Conservation (phyloP, 805 yeast species). For the Suhomyces kilbournensis region DNA sequence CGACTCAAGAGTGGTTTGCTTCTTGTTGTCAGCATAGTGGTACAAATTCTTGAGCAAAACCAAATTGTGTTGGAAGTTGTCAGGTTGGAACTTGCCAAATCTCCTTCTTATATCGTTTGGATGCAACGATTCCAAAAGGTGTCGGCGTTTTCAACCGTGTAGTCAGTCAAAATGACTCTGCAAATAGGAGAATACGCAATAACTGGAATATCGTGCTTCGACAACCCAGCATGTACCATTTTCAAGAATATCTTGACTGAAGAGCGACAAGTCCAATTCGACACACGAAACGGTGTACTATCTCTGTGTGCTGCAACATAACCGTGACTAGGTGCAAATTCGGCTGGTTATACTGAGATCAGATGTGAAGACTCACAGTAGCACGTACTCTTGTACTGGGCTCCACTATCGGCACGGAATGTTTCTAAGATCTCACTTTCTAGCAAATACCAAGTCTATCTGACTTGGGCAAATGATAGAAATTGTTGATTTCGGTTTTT, state of each 20-base stretch:
- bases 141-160: slow-evolving; percentile 23
- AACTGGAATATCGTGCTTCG: slow-evolving; percentile 59
- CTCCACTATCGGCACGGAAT: too few relatives aligned
- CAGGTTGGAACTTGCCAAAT: slow-evolving; percentile 59
- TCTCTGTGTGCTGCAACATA: too few relatives aligned
- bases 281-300: slow-evolving; percentile 51
- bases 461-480: too few relatives aligned
- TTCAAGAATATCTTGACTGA: slow-evolving; percentile 53
- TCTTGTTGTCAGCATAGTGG: slow-evolving; percentile 46
- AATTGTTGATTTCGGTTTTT: too few relatives aligned
- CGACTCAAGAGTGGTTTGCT: slow-evolving; percentile 58
- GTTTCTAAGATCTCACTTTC: too few relatives aligned
- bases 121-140: slow-evolving; percentile 55
- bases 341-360: too few relatives aligned
- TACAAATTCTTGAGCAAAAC: slow-evolving; percentile 47
- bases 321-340: too few relatives aligned
- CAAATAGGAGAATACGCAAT: slow-evolving; percentile 84
- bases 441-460: too few relatives aligned
- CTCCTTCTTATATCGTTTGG: slow-evolving; percentile 52
- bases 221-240: slow-evolving; percentile 62
- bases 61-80: slow-evolving; percentile 54
- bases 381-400: too few relatives aligned
- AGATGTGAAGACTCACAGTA: too few relatives aligned
- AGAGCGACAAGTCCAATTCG: slow-evolving; percentile 77
- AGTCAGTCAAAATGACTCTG: slow-evolving; percentile 4